These are phyloP conservation scores for Podaxis sp. DNA, from an alignment of 768 basidiomycete genomes.

Conservation along the genomic window DNA sequence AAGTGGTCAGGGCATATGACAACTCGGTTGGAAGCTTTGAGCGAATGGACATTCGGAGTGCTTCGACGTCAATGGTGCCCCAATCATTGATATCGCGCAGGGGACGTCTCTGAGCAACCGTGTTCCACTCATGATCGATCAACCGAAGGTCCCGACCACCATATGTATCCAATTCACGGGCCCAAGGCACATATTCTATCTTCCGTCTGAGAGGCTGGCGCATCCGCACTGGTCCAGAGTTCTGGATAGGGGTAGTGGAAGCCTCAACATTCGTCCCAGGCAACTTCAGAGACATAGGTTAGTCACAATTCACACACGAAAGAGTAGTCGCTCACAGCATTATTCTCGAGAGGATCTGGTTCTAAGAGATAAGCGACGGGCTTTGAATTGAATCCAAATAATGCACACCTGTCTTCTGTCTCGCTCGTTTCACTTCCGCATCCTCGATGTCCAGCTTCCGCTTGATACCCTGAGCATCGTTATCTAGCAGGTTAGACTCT, in stretches of 20 bases:
- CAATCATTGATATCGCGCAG: constrained; percentile 79
- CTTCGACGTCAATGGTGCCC: constrained; percentile 88
- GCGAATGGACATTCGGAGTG: constrained; percentile 89
- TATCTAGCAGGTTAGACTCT: constrained; percentile 48
- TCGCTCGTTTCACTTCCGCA: constrained; percentile 63
- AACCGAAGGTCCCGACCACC: constrained; percentile 79
- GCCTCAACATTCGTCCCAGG: constrained; percentile 26
- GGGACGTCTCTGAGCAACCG: constrained; percentile 50
- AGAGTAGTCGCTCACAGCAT: constrained; percentile 36
- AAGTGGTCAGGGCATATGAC: constrained; percentile 86
- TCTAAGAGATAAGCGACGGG: background rate
- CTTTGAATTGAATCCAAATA: constrained; percentile 2
- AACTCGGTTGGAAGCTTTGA: constrained; percentile 82
- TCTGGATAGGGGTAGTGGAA: constrained; percentile 21
- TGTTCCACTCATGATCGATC: constrained; percentile 60
- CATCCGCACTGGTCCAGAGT: constrained; percentile 27
- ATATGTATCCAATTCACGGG: constrained; percentile 68
- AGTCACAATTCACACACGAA: constrained; percentile 9
- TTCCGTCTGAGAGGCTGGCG: constrained; percentile 67
- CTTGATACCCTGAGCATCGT: constrained; percentile 65
- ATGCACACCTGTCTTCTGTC: constrained; percentile 68
- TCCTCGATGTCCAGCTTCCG: constrained; percentile 71
- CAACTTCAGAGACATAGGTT: constrained; percentile 20
- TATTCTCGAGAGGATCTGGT: constrained; percentile 45
- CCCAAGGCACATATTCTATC: constrained; percentile 85